phyloP scores from a whole-genome alignment of 495 filamentous ascomycete species.

The Penicillium ucsense region DNA sequence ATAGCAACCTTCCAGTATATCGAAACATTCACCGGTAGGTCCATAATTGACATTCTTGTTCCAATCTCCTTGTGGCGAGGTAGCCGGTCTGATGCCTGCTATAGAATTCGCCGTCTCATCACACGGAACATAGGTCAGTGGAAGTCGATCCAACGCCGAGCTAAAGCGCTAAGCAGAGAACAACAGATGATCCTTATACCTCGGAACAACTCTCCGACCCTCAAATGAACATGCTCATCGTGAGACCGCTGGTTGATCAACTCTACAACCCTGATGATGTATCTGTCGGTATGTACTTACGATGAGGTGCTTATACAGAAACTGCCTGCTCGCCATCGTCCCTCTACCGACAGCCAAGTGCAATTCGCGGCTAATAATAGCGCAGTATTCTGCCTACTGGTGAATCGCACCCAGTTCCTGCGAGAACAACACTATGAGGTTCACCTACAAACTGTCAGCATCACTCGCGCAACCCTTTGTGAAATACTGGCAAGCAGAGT shows the following conservation, averaged over 20 bases:
- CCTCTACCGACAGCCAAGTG: not conserved
- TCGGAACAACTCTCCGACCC: not conserved
- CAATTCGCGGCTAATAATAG: not conserved
- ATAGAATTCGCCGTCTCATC: not conserved
- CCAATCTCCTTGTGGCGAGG: too few species aligned
- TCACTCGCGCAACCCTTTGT: not conserved
- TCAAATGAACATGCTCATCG: not conserved
- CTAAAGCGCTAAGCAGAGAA: not conserved
- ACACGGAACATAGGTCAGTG: not conserved
- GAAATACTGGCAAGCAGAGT: not conserved
- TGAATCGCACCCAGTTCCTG: not conserved
- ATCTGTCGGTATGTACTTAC: not conserved
- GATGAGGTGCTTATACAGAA: too few species aligned
- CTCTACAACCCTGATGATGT: not conserved
- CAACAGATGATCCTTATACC: not conserved
- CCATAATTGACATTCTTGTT: too few species aligned
- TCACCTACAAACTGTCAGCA: not conserved
- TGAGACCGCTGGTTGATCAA: not conserved
- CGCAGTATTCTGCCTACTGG: not conserved
- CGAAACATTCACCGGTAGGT: too few species aligned
- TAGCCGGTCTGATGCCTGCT: too few species aligned
- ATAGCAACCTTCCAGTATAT: too few species aligned
- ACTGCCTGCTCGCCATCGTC: not conserved
- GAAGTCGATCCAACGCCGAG: not conserved
- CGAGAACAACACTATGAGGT: not conserved